Percentiles rank a stretch among this genome's conserved stretches.
Evolutionary conservation across 1,284 basidiomycete species (phyloP).

Genomic region (Stygiomarasmius scandens): DNA sequence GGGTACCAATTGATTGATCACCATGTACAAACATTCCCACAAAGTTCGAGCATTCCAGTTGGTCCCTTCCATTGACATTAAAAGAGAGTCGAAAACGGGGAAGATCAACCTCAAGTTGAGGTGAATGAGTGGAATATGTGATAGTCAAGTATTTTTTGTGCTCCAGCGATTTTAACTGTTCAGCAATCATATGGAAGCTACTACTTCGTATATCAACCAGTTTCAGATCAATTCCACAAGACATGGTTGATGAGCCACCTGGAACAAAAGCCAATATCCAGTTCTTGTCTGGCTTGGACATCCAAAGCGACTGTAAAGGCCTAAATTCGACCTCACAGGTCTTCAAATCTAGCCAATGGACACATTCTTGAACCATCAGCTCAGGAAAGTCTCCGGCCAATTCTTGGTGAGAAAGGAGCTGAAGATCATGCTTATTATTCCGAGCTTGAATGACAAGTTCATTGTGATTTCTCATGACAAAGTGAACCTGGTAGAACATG

Average conservation of each 20-base stretch:
- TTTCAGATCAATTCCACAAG: background rate
- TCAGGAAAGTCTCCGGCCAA: background rate
- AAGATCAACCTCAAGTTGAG: background rate
- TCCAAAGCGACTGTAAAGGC: background rate
- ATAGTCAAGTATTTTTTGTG: background rate
- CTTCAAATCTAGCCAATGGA: conserved; percentile 5
- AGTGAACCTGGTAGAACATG: too few relatives aligned
- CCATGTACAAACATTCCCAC: conserved; percentile 3
- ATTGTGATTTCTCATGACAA: background rate
- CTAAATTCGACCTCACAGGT: background rate
- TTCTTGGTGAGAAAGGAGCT: conserved; percentile 6
- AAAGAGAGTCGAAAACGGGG: conserved; percentile 1
- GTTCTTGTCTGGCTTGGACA: background rate
- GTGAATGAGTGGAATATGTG: background rate
- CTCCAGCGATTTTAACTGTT: background rate
- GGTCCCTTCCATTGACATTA: background rate
- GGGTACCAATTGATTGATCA: conserved; percentile 1
- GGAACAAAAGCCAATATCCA: background rate
- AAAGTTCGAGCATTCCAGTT: conserved; percentile 2
- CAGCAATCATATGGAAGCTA: background rate
- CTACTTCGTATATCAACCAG: background rate
- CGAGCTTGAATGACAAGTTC: conserved; percentile 6
- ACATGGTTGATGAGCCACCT: background rate
- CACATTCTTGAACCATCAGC: background rate
- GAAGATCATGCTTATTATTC: background rate